Conservation (phyloP, 1,139 yeast species). For the Lodderomyces pseudojiufengensis region DNA sequence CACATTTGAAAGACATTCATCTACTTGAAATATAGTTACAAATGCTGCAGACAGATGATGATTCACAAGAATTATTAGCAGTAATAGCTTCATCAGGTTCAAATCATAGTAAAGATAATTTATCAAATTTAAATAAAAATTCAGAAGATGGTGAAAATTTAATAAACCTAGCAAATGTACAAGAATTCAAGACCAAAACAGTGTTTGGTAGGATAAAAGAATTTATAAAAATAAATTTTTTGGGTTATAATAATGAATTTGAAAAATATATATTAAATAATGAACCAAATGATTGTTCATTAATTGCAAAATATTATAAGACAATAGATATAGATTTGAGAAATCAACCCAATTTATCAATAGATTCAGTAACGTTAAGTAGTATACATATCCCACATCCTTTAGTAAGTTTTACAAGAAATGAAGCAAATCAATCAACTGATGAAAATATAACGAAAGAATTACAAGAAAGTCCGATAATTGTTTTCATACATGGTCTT, state of each 20-base stretch:
- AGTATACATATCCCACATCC: conserved; percentile 55
- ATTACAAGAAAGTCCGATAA: conserved; percentile 50
- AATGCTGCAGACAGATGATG: conserved; percentile 11
- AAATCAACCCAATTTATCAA: conserved; percentile 20
- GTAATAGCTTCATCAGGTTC: conserved; percentile 11
- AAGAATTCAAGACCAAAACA: conserved; percentile 20
- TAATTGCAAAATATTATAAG: conserved; percentile 46
- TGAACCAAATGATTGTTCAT: conserved; percentile 56
- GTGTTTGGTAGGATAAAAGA: conserved; percentile 22
- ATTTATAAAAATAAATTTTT: conserved; percentile 24
- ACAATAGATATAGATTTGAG: conserved; percentile 35
- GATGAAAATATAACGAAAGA: conserved; percentile 26
- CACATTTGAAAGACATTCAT: no score
- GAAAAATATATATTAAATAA: conserved; percentile 37
- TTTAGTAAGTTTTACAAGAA: conserved; percentile 42
- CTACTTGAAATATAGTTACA: no score
- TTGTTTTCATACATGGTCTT: conserved; percentile 66
- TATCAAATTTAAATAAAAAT: not conserved
- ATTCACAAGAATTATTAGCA: conserved; percentile 15
- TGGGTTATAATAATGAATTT: conserved; percentile 26
- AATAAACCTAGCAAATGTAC: conserved; percentile 9
- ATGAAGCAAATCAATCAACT: conserved; percentile 26
- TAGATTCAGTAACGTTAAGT: conserved; percentile 36
- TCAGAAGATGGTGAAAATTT: no score
- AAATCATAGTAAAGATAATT: not conserved